Evolutionary conservation across 257 asterid genomes (phyloP), one percentile per base, ranked within the genome.

Genomic region (Rauvolfia tetraphylla): DNA sequence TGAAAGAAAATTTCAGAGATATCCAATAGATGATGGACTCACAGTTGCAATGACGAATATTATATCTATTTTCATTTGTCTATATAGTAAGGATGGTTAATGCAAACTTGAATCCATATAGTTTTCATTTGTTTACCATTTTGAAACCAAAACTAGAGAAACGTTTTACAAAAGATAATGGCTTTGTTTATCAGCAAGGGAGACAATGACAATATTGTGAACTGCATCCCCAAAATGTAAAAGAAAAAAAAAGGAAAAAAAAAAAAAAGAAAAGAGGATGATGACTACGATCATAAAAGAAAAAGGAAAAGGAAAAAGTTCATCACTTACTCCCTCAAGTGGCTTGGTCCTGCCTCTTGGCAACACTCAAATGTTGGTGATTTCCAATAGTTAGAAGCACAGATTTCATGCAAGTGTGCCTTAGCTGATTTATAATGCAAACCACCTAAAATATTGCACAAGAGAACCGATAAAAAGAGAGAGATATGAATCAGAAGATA

Each of bases 311-410:
- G 25, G 9, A 61, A 27, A 31, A 62, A 59, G 74, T 71, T 23
- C 56, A 74, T 51, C 58, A 89, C 97, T 86, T 90, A 95, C 99
- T 90, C 90, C 82, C 74, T 93, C 71, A 85, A 82, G 88, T 93
- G 96, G 88, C 90, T 78, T 56, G 96, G 96, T 33, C 97, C 99
- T 2, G 83, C 72, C 83, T 88, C 97, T 67, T 82, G 66, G 76
- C 81, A 89, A 78, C 97, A 95, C 76, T 91, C 96, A 77, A 90
- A 95, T 56, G 59, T 42, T 31, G 99, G 99, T 14, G 90, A 95
- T 79, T 82, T 90, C 99, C 99, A 95, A 85, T 90, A 87, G 88
- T 93, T 91, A 66, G 90, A 90, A 70, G 91, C 86, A 58, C 99
- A 95, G 59, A 87, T 46, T 79, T 95, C 97, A 68, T 85, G 74